Evolutionary conservation across 805 yeast genomes (phyloP), one percentile per base, ranked within the genome.

Genomic region (Spathaspora girioi): DNA sequence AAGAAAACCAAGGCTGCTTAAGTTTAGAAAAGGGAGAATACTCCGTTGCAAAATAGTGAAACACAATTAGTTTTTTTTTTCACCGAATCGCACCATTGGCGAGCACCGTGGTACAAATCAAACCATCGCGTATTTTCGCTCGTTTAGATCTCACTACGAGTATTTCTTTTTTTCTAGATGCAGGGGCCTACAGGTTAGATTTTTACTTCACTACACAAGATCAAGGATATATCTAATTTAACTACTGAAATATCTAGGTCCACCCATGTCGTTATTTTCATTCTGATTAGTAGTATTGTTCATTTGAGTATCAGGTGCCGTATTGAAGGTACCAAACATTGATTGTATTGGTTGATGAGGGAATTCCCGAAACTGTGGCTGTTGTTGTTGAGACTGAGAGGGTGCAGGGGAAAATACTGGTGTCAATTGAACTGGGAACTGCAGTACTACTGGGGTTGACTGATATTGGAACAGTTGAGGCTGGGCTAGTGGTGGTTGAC

Each of bases 321-420:
- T 35, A 7, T 17, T 11, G 17, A 45, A 15, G 5, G 19, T 15
- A n/a, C 26, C 19, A 45, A 17, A 17, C 40, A 12, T 17, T 4
- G n/a, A 38, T 29, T 45, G 49, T 14, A 15, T n/a, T 23, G 27
- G 49, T 23, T 45, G 46, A 6, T 26, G 43, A 8, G 42, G 49
- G 14, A 38, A 19, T 15, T 20, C 11, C 5, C 46, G 45, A 15
- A 23, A 27, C 38, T 42, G 31, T 27, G 49, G 50, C 41, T 14
- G 38, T 10, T 15, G 20, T n/a, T 15, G 17, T 43, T 35, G 26
- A 12, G 41, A 14, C n/a, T 44, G 32, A 29, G 40, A 15, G 17
- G 3, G n/a, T n/a, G n/a, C 9, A n/a, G 40, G 18, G 11, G 40
- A 5, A 31, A 38, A 29, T 12, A 27, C 23, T 23, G 43, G 49